Evolutionary conservation across 2,329 filamentous ascomycete genomes (phyloP).

Genomic region (Fusarium equiseti): DNA sequence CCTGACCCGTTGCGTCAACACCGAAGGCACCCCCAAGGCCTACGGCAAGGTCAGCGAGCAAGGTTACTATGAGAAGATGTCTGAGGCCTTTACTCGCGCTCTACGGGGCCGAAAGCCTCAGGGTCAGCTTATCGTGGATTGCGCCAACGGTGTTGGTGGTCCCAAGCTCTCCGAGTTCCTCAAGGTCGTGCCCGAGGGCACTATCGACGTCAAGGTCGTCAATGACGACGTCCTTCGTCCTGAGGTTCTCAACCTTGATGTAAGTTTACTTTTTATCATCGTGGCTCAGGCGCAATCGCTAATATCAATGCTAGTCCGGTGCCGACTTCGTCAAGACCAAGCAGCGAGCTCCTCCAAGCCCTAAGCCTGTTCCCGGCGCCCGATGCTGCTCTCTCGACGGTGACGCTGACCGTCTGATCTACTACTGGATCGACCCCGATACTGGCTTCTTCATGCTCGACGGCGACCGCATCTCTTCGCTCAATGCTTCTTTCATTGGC

Average conservation of each 20-base stretch:
- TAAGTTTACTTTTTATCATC: conserved; percentile 57
- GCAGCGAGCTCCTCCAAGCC: conserved; percentile 87
- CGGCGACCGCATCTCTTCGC: conserved; percentile 94
- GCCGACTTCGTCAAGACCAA: conserved; percentile 98
- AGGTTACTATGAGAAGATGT: conserved; percentile 95
- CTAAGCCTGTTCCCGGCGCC: conserved; percentile 79
- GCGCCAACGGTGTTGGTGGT: conserved; percentile 95
- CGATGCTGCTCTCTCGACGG: conserved; percentile 94
- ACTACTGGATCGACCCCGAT: conserved; percentile 89
- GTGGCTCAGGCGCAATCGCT: conserved; percentile 6
- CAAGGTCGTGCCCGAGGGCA: conserved; percentile 79
- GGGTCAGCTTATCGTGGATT: conserved; percentile 86
- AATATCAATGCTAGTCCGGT: conserved; percentile 72
- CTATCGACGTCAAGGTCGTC: conserved; percentile 86
- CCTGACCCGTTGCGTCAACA: conserved; percentile 93
- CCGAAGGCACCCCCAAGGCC: conserved; percentile 83
- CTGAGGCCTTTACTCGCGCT: conserved; percentile 84
- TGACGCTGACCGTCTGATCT: conserved; percentile 94
- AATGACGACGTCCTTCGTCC: conserved; percentile 95
- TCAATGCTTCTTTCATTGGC: conserved; percentile 92
- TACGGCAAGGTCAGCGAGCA: conserved; percentile 91
- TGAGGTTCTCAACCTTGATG: conserved; percentile 88
- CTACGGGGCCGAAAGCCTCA: conserved; percentile 81
- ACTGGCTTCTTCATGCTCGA: conserved; percentile 92
- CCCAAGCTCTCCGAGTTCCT: conserved; percentile 89